Conservation (phyloP, 768 basidiomycete genomes). For the Kwoniella dejecticola region DNA sequence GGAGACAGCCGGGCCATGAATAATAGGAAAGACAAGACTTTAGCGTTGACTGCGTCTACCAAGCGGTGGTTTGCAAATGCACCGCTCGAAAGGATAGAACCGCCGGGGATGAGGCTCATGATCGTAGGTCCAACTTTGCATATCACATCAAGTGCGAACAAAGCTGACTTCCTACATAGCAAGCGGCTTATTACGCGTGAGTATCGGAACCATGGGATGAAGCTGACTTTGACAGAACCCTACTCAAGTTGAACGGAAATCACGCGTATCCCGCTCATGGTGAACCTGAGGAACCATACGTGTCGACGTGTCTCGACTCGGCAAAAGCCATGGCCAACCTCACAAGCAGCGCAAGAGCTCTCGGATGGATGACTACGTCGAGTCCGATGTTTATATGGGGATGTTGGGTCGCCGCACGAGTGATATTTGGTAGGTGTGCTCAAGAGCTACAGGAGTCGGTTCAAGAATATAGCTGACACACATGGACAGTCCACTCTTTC, state of each 20-base stretch:
- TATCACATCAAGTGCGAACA: background rate
- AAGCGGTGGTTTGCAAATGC: constrained; percentile 43
- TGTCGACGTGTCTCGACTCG: constrained; percentile 41
- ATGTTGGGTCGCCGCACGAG: constrained; percentile 52
- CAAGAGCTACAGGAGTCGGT: no score
- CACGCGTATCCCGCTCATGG: constrained; percentile 52
- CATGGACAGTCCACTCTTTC: constrained; percentile 42
- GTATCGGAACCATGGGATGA: constrained; percentile 5
- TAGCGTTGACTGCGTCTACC: constrained; percentile 40
- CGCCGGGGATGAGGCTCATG: constrained; percentile 33
- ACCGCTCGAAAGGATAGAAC: constrained; percentile 29
- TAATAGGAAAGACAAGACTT: constrained; percentile 36
- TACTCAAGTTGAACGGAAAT: constrained; percentile 52
- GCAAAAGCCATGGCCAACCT: constrained; percentile 37
- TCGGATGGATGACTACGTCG: constrained; percentile 33
- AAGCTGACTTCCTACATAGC: constrained; percentile 25
- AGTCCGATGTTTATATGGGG: constrained; percentile 53
- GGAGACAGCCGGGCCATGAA: constrained; percentile 45
- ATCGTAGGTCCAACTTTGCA: constrained; percentile 35
- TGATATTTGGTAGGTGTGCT: constrained; percentile 44
- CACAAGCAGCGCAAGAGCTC: constrained; percentile 16
- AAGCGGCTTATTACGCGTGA: constrained; percentile 51
- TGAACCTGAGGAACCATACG: constrained; percentile 48
- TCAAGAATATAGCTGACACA: background rate
- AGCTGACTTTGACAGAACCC: constrained; percentile 29